A percentile compares a stretch with the other conserved stretches of the same genome.
phyloP scores from a whole-genome alignment of 23 red algal genomes.

The Gracilaria gracilis region DNA sequence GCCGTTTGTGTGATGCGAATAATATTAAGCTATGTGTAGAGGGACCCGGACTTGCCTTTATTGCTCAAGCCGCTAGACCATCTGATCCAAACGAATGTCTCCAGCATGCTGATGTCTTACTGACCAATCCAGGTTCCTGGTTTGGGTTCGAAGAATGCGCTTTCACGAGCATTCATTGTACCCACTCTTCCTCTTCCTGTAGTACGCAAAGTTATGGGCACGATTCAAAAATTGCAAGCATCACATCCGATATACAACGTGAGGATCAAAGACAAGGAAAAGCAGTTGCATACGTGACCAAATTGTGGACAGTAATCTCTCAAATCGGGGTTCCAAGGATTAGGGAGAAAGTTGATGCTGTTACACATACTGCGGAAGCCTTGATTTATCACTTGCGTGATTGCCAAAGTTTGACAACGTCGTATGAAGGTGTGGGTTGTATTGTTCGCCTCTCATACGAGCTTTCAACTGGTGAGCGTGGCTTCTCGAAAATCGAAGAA shows the following conservation, averaged over 20 bases:
- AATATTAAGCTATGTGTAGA: slow-evolving; percentile 36
- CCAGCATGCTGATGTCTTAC: slow-evolving; percentile 16
- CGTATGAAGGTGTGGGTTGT: slow-evolving; percentile 47
- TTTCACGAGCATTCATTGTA: slow-evolving; percentile 24
- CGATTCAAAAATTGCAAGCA: background rate
- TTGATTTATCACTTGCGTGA: slow-evolving; percentile 15
- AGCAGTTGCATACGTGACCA: slow-evolving; percentile 1
- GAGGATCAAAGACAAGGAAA: slow-evolving; percentile 21
- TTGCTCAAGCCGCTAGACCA: slow-evolving; percentile 38
- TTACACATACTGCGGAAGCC: slow-evolving; percentile 21
- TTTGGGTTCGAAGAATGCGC: slow-evolving; percentile 67
- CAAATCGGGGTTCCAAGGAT: slow-evolving; percentile 34
- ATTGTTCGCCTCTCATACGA: slow-evolving; percentile 38
- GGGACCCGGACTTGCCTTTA: slow-evolving; percentile 44
- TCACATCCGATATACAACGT: background rate
- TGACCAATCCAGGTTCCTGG: slow-evolving; percentile 49
- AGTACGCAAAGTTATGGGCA: background rate
- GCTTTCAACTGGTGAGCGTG: slow-evolving; percentile 37
- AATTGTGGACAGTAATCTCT: slow-evolving; percentile 52
- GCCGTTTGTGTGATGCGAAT: slow-evolving; percentile 20
- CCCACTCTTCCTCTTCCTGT: background rate
- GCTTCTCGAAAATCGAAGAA: slow-evolving; percentile 2
- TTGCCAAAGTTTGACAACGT: background rate
- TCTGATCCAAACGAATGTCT: slow-evolving; percentile 47
- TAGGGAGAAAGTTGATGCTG: slow-evolving; percentile 14